Base-by-base conservation (phyloP, 805 yeast species). In the Ogataea polymorpha region DNA sequence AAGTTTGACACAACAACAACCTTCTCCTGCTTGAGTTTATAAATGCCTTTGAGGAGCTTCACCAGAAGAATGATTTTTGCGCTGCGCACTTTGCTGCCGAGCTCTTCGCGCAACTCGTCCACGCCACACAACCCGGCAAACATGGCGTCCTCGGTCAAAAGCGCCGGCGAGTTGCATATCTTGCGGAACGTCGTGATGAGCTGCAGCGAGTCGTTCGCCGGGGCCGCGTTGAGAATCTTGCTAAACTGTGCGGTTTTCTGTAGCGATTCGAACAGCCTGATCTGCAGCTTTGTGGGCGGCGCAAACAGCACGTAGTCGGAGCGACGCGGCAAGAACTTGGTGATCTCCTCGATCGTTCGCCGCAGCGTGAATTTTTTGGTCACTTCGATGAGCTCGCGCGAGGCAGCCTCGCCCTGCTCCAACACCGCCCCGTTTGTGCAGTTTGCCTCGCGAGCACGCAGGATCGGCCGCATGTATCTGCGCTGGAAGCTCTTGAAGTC, bases 1-100 rank as follows among this genome's bases (percentile, higher is more conserved):
- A 80, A 90, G 48, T 91, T 88, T 0, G 96, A 89, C 1, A 90
- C 85, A 18, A 91, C 62, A 1, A 91, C 96, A 2, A 83, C 78
- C 57, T 90, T 91, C 55, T 91, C 97, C 6, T 70, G 65, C 1
- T 61, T 52, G 3, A 55, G 49, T 2, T 53, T 44, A 20, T 60
- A 58, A 2, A 87, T 70, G 32, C 74, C 74, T 2, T 67, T 58
- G 4, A 93, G 49, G 8, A 90, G 58, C 2, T 75, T 71, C 24
- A 79, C 69, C 6, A 91, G 62, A 0, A 83, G 68, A 31, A 67
- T 65, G 18, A 89, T 65, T 56, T 91, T 91, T 2, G 96, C 95
- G 45, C 81, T 67, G 30, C 50, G 53, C 2, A 59, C 42, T 42
- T 59, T 59, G 34, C 46, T 56, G 3, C 55, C 46, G 7, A 74